These are phyloP conservation scores for Amoebophrya sp. DNA, from an alignment of 169 alveolate genomes.

Conservation along the genomic window DNA sequence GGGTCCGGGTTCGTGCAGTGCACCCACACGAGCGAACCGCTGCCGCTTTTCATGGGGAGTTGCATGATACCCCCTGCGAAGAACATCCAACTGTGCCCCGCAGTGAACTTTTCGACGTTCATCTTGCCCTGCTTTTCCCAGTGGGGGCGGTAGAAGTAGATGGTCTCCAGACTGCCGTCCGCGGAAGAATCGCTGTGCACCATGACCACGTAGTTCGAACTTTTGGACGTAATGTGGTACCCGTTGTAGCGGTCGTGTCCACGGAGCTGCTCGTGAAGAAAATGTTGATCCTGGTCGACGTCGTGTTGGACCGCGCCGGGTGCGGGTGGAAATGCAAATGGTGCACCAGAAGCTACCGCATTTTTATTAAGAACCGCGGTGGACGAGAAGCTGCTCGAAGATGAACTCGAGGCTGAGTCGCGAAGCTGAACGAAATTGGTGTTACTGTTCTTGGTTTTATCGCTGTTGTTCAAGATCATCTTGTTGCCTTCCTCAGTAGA, in stretches of 20 bases:
- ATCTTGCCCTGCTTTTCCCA: too few relatives aligned
- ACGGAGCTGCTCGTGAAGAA: too few relatives aligned
- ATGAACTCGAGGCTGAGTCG: too few relatives aligned
- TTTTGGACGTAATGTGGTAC: neutral
- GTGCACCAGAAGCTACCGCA: neutral
- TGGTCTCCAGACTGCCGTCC: neutral
- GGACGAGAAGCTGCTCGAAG: too few relatives aligned
- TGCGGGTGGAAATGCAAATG: neutral
- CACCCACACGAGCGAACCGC: neutral
- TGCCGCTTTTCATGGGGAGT: neutral
- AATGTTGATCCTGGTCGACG: too few relatives aligned
- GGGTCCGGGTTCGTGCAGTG: neutral
- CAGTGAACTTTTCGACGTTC: neutral
- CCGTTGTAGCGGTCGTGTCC: slow-evolving; percentile 1
- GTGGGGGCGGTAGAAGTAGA: neutral
- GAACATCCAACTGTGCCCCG: neutral
- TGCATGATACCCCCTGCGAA: neutral
- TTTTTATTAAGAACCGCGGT: too few relatives aligned
- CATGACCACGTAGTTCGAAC: neutral
- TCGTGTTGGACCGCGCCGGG: neutral
- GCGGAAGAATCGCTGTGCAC: neutral
- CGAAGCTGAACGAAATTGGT: too few relatives aligned
- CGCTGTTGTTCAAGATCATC: neutral
- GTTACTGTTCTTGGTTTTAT: neutral
- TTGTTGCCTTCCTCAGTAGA: neutral